A percentile compares a stretch with the other conserved stretches of the same genome.
These are phyloP conservation scores for Sugiyamaella xylanicola DNA, from an alignment of 1,139 yeast species.

Conservation along the genomic window DNA sequence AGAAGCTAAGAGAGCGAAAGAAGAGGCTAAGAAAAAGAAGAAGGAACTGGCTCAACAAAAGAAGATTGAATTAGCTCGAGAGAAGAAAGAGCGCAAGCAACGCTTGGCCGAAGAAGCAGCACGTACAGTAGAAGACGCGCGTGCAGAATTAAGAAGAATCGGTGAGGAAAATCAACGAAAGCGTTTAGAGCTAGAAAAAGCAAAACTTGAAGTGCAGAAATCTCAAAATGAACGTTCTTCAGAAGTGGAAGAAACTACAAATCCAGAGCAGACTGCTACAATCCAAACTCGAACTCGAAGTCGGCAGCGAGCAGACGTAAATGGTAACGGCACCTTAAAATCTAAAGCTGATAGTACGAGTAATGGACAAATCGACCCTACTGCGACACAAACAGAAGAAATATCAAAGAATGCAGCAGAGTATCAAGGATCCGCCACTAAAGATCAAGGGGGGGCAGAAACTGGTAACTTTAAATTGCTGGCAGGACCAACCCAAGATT, in stretches of 20 bases:
- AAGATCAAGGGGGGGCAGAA: no score
- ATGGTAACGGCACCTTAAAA: neutral
- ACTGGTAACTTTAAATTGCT: no score
- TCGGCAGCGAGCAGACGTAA: no score
- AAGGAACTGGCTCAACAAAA: conserved; percentile 11
- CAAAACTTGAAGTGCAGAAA: no score
- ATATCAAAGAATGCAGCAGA: no score
- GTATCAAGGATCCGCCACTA: no score
- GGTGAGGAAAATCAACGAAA: neutral
- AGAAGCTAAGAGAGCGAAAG: conserved; percentile 16
- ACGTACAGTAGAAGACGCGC: neutral
- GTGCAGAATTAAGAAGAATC: neutral
- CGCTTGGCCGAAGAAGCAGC: neutral
- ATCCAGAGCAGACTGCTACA: neutral
- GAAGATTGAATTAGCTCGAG: conserved; percentile 1
- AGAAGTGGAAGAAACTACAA: neutral
- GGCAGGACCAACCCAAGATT: no score
- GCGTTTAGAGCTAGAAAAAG: neutral
- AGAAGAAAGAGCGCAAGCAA: neutral
- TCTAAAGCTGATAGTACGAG: conserved; percentile 1
- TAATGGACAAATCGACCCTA: no score
- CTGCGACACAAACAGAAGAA: no score
- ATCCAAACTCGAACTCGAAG: neutral
- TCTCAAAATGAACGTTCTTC: no score
- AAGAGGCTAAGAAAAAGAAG: no score